phyloP scores from a whole-genome alignment of 2,329 filamentous ascomycete genomes.

The Camillea tinctor region DNA sequence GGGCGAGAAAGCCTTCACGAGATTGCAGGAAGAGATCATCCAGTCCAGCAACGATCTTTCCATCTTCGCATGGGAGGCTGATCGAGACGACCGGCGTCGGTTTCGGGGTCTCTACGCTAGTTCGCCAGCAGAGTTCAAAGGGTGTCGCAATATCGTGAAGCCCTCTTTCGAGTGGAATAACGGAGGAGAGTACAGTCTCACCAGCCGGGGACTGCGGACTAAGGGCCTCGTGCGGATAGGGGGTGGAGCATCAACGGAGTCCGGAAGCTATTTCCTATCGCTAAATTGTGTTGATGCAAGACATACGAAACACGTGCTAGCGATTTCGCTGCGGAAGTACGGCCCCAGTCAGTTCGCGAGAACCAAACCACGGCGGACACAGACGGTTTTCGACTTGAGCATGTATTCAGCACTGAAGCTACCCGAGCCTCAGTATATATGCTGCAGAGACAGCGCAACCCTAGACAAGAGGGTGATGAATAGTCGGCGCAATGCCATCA shows the following conservation, averaged over 20 bases:
- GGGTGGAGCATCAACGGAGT: conserved; percentile 9
- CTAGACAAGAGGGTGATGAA: conserved; percentile 17
- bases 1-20: conserved; percentile 22
- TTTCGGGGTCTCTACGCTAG: conserved; percentile 23
- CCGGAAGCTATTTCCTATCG: conserved; percentile 24
- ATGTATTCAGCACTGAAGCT: conserved; percentile 21
- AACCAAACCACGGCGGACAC: conserved; percentile 19
- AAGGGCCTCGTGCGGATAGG: conserved; percentile 22
- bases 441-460: conserved; percentile 16
- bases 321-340: conserved; percentile 24
- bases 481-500: conserved; percentile 21
- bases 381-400: conserved; percentile 21
- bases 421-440: conserved; percentile 22
- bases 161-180: conserved; percentile 24
- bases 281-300: conserved; percentile 25
- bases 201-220: conserved; percentile 22
- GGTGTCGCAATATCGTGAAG: conserved; percentile 20
- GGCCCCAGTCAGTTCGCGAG: conserved; percentile 24
- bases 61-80: conserved; percentile 24
- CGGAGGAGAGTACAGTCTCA: conserved; percentile 24
- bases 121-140: conserved; percentile 22
- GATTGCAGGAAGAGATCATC: conserved; percentile 25
- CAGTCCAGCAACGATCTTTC: conserved; percentile 22
- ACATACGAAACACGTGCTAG: conserved; percentile 18
- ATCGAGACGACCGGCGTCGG: conserved; percentile 11